Conservation (phyloP, 2,329 filamentous ascomycete genomes). For the Cladophialophora chaetospira region DNA sequence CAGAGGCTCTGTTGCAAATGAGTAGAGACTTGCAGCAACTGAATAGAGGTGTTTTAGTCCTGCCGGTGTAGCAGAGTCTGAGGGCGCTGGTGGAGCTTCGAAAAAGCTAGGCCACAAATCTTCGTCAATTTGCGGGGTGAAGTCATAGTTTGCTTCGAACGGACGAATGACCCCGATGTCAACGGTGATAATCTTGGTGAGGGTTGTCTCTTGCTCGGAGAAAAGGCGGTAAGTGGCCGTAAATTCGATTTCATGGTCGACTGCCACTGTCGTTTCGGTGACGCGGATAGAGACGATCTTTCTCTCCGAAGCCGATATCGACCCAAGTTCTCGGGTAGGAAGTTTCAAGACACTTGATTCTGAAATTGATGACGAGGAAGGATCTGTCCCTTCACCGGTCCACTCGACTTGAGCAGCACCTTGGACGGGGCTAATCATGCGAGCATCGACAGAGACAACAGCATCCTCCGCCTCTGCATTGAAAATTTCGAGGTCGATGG, state of each 20-base stretch:
- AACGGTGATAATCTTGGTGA: slow-evolving; percentile 71
- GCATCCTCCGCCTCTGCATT: slow-evolving; percentile 85
- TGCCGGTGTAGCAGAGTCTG: slow-evolving; percentile 33
- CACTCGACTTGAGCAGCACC: slow-evolving; percentile 50
- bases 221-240: slow-evolving; percentile 76
- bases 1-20: slow-evolving; percentile 69
- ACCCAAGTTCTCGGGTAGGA: slow-evolving; percentile 18
- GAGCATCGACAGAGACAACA: slow-evolving; percentile 68
- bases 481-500: slow-evolving; percentile 67
- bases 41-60: slow-evolving; percentile 83
- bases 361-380: slow-evolving; percentile 30
- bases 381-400: slow-evolving; percentile 42
- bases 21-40: slow-evolving; percentile 70
- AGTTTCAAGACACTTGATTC: slow-evolving; percentile 12
- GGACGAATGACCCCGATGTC: slow-evolving; percentile 75
- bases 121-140: slow-evolving; percentile 74
- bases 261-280: slow-evolving; percentile 54
- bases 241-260: slow-evolving; percentile 69
- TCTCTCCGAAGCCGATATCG: slow-evolving; percentile 38
- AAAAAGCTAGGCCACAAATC: slow-evolving; percentile 90
- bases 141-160: slow-evolving; percentile 89
- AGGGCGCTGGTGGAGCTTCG: slow-evolving; percentile 40
- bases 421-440: slow-evolving; percentile 62
- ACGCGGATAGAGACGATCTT: slow-evolving; percentile 46
- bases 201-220: slow-evolving; percentile 77